These are phyloP conservation scores for Linnemannia schmuckeri DNA, from an alignment of 192 early-diverging fungal species.

Conservation along the genomic window DNA sequence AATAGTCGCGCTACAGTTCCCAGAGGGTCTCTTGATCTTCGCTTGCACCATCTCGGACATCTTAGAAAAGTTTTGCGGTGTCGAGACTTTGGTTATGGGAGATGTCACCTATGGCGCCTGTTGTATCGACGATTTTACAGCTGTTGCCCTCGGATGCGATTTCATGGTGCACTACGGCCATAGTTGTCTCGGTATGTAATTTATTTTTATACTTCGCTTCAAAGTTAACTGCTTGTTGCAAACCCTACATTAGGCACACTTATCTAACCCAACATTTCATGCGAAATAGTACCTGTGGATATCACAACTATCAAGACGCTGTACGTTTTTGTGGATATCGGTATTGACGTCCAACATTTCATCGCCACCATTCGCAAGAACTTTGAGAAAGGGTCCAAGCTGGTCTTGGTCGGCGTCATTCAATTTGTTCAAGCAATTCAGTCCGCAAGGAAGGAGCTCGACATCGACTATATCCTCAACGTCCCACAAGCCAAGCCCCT, in stretches of 20 bases:
- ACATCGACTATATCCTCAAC: slow-evolving; percentile 72
- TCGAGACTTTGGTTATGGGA: slow-evolving; percentile 97
- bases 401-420: slow-evolving; percentile 93
- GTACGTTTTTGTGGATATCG: slow-evolving; percentile 99
- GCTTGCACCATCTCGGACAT: slow-evolving; percentile 95
- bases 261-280: not conserved
- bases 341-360: slow-evolving; percentile 94
- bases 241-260: not conserved
- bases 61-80: slow-evolving; percentile 85
- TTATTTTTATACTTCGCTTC: not conserved
- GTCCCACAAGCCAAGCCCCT: slow-evolving; percentile 96
- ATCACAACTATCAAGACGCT: slow-evolving; percentile 94
- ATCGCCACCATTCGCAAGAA: slow-evolving; percentile 89
- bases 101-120: slow-evolving; percentile 99
- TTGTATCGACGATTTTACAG: slow-evolving; percentile 98
- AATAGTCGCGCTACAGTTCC: slow-evolving; percentile 94
- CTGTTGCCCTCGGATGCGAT: slow-evolving; percentile 92
- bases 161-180: slow-evolving; percentile 99
- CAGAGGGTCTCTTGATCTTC: slow-evolving; percentile 97
- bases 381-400: slow-evolving; percentile 80
- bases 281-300: slow-evolving; percentile 85
- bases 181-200: slow-evolving; percentile 83
- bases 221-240: no score
- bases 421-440: slow-evolving; percentile 96
- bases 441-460: slow-evolving; percentile 70